These are phyloP conservation scores for Sarocladium brachiariae DNA, from an alignment of 2,329 filamentous ascomycete species.

Conservation along the genomic window DNA sequence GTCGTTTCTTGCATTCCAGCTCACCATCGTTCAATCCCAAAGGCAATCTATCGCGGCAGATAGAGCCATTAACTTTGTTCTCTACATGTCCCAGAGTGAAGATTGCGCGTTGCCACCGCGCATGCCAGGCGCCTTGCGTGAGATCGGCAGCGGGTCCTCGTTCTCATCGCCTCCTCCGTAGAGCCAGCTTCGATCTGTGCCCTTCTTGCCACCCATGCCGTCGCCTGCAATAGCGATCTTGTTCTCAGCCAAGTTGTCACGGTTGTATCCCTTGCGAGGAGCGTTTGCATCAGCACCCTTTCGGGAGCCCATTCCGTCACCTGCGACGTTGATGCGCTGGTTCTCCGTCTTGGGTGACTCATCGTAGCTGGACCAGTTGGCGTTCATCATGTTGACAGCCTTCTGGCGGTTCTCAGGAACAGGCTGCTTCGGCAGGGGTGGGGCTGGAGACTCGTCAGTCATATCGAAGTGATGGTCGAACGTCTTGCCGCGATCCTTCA, in stretches of 20 bases:
- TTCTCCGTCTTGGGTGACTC: conserved; percentile 46
- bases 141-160: conserved; percentile 7
- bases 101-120: conserved; percentile 5
- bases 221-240: conserved; percentile 47
- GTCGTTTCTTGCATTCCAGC: neutral
- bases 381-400: conserved; percentile 66
- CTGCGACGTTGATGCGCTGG: conserved; percentile 38
- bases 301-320: conserved; percentile 61
- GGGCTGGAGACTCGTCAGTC: conserved; percentile 56
- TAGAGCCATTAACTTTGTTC: neutral
- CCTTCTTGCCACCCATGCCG: conserved; percentile 59
- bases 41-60: neutral
- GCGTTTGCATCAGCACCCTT: conserved; percentile 38
- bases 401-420: conserved; percentile 57
- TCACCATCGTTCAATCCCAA: neutral
- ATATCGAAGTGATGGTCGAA: conserved; percentile 75
- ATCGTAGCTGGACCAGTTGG: conserved; percentile 52
- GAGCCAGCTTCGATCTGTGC: conserved; percentile 49
- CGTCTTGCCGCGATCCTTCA: conserved; percentile 65
- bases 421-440: conserved; percentile 31
- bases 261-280: conserved; percentile 29
- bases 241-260: conserved; percentile 36
- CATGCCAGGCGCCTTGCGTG: conserved; percentile 1
- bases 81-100: conserved; percentile 8
- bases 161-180: conserved; percentile 28